Conservation (phyloP, 2,329 filamentous ascomycete genomes). For the Aspergillus piperis region DNA sequence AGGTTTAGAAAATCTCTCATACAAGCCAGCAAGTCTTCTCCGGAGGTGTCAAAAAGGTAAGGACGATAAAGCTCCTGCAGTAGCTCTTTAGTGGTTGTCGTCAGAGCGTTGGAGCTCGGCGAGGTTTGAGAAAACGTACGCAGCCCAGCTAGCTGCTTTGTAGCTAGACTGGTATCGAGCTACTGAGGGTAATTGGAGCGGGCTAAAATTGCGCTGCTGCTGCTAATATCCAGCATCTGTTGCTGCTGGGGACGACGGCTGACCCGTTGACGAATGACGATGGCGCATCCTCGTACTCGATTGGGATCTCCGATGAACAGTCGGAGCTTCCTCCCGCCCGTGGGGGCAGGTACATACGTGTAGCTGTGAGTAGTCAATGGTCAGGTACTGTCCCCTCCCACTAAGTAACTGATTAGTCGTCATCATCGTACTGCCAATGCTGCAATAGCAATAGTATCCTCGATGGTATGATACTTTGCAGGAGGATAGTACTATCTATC, state of each 20-base stretch:
- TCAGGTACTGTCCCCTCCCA: too few relatives aligned
- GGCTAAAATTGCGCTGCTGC: too few relatives aligned
- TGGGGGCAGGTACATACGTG: neutral
- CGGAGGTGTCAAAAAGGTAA: neutral
- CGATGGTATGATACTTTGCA: too few relatives aligned
- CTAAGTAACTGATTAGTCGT: too few relatives aligned
- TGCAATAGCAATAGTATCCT: too few relatives aligned
- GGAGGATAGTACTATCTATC: too few relatives aligned
- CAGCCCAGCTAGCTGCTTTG: too few relatives aligned
- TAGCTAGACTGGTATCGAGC: too few relatives aligned
- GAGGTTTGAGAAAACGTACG: too few relatives aligned
- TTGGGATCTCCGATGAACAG: conserved; percentile 3
- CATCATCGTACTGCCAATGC: too few relatives aligned
- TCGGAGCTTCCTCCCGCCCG: conserved; percentile 3
- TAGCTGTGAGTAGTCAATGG: neutral
- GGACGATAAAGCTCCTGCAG: neutral
- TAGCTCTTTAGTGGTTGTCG: neutral
- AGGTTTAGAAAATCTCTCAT: neutral
- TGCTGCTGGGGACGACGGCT: conserved; percentile 5
- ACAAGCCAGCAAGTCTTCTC: neutral
- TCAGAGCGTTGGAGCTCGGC: neutral
- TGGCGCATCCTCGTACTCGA: neutral
- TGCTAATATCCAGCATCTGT: neutral
- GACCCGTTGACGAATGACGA: neutral
- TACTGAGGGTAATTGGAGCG: too few relatives aligned